Evolutionary conservation across 78 protist genomes (phyloP).

Genomic region (Pigoraptor vietnamica): DNA sequence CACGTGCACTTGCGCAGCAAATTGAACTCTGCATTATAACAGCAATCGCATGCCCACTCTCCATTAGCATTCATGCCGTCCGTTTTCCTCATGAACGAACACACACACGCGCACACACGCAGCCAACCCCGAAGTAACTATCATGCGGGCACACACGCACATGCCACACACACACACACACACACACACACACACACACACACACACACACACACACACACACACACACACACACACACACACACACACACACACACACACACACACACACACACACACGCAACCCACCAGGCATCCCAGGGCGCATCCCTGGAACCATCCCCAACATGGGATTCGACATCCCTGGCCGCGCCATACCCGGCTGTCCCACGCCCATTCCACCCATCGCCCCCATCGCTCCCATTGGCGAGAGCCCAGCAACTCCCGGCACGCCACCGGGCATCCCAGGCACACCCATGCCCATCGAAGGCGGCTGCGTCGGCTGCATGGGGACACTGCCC

Average conservation of each 20-base stretch:
- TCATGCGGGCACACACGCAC: too few species aligned
- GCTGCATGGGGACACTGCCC: too few species aligned
- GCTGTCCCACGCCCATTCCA: background rate
- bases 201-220: background rate
- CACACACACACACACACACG: background rate
- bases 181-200: background rate
- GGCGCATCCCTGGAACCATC: background rate
- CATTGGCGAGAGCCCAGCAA: too few species aligned
- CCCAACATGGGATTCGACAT: background rate
- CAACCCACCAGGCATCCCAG: background rate
- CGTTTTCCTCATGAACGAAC: background rate
- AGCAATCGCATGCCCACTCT: too few species aligned
- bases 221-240: background rate
- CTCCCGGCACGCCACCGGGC: too few species aligned
- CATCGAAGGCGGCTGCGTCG: too few species aligned
- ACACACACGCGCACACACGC: background rate
- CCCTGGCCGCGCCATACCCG: too few species aligned
- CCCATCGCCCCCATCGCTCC: background rate
- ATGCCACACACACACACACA: too few species aligned
- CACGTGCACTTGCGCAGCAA: background rate
- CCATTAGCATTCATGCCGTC: too few species aligned
- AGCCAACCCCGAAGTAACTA: too few species aligned
- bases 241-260: background rate
- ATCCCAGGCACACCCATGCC: too few species aligned
- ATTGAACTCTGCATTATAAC: background rate